Evolutionary conservation across 2,329 filamentous ascomycete genomes (phyloP).

Genomic region (Ophiostoma perfectum): DNA sequence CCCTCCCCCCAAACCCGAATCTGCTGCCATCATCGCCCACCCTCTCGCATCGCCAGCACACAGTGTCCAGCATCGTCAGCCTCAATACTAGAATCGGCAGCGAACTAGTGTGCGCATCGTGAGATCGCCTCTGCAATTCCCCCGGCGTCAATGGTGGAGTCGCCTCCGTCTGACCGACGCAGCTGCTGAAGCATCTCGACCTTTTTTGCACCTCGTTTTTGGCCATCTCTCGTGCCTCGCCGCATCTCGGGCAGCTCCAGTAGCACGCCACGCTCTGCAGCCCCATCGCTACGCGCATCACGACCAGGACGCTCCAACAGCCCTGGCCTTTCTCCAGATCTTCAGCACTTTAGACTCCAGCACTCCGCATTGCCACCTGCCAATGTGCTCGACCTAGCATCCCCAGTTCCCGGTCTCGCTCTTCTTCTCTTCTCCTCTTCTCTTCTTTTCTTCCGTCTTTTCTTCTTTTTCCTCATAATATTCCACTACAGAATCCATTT

Average conservation of each 20-base stretch:
- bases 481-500: background rate
- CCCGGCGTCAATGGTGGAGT: background rate
- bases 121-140: background rate
- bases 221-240: background rate
- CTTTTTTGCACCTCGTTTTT: background rate
- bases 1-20: conserved; percentile 10
- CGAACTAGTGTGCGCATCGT: background rate
- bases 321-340: background rate
- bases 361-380: conserved; percentile 5
- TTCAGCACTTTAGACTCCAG: background rate
- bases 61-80: background rate
- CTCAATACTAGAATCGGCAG: background rate
- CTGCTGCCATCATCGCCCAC: conserved; percentile 6
- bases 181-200: background rate
- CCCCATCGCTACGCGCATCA: conserved; percentile 17
- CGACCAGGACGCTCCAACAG: background rate
- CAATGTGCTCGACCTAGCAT: conserved; percentile 8
- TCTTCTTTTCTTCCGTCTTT: background rate
- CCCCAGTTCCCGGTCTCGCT: background rate
- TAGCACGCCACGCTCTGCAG: conserved; percentile 5
- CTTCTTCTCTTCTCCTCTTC: background rate
- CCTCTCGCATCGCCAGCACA: background rate
- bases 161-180: background rate
- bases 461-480: background rate
- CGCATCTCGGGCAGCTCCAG: conserved; percentile 3